A percentile compares a stretch with the other conserved stretches of the same genome.
phyloP scores from a whole-genome alignment of 2,329 filamentous ascomycete genomes.

The Fusarium praegraminearum region DNA sequence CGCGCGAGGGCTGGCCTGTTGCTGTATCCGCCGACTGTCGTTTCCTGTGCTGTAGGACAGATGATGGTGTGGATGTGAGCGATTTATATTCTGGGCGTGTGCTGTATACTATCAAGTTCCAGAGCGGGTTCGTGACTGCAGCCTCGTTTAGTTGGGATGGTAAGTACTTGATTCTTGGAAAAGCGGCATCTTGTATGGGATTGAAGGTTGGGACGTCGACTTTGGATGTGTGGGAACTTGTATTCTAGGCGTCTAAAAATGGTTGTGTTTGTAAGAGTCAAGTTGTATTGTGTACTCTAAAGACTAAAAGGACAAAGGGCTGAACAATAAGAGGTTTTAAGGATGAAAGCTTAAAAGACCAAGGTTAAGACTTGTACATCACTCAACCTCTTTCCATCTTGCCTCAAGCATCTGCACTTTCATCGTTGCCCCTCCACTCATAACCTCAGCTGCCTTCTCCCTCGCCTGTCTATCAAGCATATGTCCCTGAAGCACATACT shows the following conservation, averaged over 20 bases:
- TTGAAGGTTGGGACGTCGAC: constrained; percentile 43
- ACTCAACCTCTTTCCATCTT: constrained; percentile 54
- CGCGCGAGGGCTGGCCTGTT: constrained; percentile 53
- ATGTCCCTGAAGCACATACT: constrained; percentile 48
- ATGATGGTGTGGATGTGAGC: constrained; percentile 53
- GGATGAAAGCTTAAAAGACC: background rate
- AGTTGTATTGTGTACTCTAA: background rate
- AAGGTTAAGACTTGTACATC: background rate
- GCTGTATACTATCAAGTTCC: constrained; percentile 49
- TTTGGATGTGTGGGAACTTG: constrained; percentile 48
- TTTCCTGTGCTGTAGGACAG: constrained; percentile 52
- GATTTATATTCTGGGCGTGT: constrained; percentile 52
- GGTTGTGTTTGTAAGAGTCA: background rate
- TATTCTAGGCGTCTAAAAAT: constrained; percentile 41
- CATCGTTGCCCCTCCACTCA: constrained; percentile 25
- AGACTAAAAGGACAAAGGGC: background rate
- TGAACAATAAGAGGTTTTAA: background rate
- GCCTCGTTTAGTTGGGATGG: constrained; percentile 51
- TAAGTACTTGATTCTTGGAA: constrained; percentile 49
- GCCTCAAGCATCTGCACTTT: constrained; percentile 50
- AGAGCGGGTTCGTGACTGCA: constrained; percentile 49
- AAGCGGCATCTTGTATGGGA: constrained; percentile 43
- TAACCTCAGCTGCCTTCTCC: constrained; percentile 25
- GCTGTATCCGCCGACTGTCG: constrained; percentile 53
- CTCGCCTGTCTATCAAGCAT: constrained; percentile 49